Percentiles rank a stretch among this genome's conserved stretches.
phyloP scores from a whole-genome alignment of 768 basidiomycete species.

The Multifurca ochricompacta region DNA sequence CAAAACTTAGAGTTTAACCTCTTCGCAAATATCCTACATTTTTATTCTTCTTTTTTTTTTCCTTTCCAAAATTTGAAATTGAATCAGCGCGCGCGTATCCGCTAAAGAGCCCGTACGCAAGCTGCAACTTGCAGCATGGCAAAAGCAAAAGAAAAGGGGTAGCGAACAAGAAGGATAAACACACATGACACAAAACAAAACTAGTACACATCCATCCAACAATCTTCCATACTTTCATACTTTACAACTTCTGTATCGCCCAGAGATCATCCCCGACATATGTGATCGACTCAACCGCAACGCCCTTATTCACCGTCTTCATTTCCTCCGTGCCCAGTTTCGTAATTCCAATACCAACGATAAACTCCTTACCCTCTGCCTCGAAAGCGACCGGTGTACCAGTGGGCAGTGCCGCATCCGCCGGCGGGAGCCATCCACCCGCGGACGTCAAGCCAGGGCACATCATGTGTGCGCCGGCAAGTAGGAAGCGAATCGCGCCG shows the following conservation, averaged over 20 bases:
- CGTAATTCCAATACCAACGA: constrained; percentile 78
- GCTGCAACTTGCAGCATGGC: neutral
- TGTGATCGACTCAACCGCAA: constrained; percentile 81
- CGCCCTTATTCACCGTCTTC: constrained; percentile 78
- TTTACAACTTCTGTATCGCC: constrained; percentile 53
- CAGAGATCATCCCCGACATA: constrained; percentile 88
- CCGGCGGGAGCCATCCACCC: constrained; percentile 79
- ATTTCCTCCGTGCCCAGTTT: constrained; percentile 87
- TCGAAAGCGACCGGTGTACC: constrained; percentile 81
- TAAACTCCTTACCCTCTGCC: constrained; percentile 94
- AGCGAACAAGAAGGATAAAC: no score
- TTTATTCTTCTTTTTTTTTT: neutral
- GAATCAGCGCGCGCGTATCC: no score
- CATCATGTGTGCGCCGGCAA: constrained; percentile 94
- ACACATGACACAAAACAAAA: no score
- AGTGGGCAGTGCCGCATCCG: constrained; percentile 55
- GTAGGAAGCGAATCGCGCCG: constrained; percentile 94
- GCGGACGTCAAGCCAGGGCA: constrained; percentile 92
- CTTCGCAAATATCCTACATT: neutral
- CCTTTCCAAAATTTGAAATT: no score
- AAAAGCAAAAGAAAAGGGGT: no score
- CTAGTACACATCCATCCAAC: neutral
- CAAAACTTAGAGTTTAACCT: constrained; percentile 12
- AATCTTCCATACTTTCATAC: no score
- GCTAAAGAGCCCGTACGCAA: no score